phyloP scores from a whole-genome alignment of 2,329 filamentous ascomycete species.

The Bipolaris cookei region DNA sequence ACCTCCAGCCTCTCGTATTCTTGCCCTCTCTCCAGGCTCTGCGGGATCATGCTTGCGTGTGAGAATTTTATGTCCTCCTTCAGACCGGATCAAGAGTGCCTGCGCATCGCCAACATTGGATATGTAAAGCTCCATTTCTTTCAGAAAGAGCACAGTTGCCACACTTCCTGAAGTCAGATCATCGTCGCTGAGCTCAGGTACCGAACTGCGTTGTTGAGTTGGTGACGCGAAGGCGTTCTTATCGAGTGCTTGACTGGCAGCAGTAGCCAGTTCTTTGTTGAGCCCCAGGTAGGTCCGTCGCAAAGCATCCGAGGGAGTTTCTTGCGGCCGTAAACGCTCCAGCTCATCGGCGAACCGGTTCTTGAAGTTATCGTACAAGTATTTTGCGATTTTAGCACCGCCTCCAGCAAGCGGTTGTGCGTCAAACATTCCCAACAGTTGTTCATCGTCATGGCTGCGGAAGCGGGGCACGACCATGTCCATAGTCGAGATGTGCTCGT shows the following conservation, averaged over 20 bases:
- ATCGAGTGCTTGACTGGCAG: slow-evolving; percentile 79
- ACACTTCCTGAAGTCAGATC: slow-evolving; percentile 90
- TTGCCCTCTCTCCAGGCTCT: slow-evolving; percentile 79
- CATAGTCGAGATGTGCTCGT: slow-evolving; percentile 93
- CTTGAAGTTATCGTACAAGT: slow-evolving; percentile 93
- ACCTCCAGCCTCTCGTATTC: slow-evolving; percentile 91
- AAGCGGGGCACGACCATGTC: slow-evolving; percentile 95
- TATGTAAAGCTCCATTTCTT: slow-evolving; percentile 87
- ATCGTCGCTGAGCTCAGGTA: slow-evolving; percentile 82
- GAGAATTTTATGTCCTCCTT: slow-evolving; percentile 81
- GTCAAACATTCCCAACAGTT: slow-evolving; percentile 93
- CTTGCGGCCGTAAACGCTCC: slow-evolving; percentile 71
- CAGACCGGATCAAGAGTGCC: slow-evolving; percentile 90
- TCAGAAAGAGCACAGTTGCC: slow-evolving; percentile 88
- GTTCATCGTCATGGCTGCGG: slow-evolving; percentile 87
- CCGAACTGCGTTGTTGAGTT: slow-evolving; percentile 68
- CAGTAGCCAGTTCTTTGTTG: slow-evolving; percentile 92
- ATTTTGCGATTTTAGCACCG: slow-evolving; percentile 95
- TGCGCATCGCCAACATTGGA: slow-evolving; percentile 96
- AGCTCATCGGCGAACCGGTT: slow-evolving; percentile 83
- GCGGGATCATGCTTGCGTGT: slow-evolving; percentile 94
- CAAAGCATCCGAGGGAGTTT: slow-evolving; percentile 82
- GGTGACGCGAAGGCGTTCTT: slow-evolving; percentile 57
- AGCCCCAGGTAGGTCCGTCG: slow-evolving; percentile 84
- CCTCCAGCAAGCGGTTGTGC: slow-evolving; percentile 87